Evolutionary conservation across 2,329 filamentous ascomycete genomes (phyloP), one percentile per base, ranked within the genome.

Genomic region (Lecanicillium sp.): DNA sequence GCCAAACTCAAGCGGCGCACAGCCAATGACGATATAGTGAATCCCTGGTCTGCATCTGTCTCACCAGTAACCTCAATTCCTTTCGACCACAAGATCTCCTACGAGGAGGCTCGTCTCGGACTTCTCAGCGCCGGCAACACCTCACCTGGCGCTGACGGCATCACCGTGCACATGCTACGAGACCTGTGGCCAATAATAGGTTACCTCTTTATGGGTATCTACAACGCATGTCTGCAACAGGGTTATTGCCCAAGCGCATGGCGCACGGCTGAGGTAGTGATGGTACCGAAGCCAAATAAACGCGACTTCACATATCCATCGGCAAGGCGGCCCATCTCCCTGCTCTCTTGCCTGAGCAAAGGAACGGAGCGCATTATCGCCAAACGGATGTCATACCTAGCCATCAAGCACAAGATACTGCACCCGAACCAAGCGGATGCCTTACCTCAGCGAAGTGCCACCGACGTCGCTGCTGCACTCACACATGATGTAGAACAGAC

Each of bases 71-170:
- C 14, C 21, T 7, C 17, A 14, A 56, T 57, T 19, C 50, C 47
- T 8, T 56, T 54, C 15, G 23, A 47, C 5, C 23, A 37, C 5
- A 44, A 51, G 42, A 48, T 56, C 37, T 46, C 51, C 7, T 43
- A 48, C 4, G 54, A 52, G 15, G 55, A 57, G 37, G 52, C 40
- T 21, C 36, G 48, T 15, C 42, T 45, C 5, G 55, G 52, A n/a
- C 51, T 51, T 5, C 46, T 55, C 24, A 21, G 36, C 3, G 53
- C 53, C 3, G 52, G 55, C 3, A 58, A 55, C 32, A 57, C 50
- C 17, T 55, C 54, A 2, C 56, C 52, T 20, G 53, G 54, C 24
- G 42, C 46, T 7, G 55, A 59, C 30, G 50, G 52, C 12, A 56
- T 56, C 30, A 56, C 51, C 14, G 52, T 55, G 14, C 48, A 53